phyloP scores from a whole-genome alignment of 768 basidiomycete species.

The Leccinum broughii region DNA sequence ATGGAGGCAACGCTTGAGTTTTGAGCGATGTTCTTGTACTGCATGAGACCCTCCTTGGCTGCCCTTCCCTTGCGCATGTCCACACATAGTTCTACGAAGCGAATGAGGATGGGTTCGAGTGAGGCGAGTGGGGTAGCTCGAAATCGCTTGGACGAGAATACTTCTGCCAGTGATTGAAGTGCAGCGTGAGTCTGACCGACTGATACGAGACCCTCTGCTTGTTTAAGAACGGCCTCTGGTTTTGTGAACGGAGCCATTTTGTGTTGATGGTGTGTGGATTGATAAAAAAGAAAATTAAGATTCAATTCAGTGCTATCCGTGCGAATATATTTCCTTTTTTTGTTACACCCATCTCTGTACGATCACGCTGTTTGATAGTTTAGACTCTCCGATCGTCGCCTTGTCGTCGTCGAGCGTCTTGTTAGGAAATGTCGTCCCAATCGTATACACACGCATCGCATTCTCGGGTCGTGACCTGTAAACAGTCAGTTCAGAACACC shows the following conservation, averaged over 20 bases:
- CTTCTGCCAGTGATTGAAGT: slow-evolving; percentile 85
- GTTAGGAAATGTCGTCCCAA: slow-evolving; percentile 89
- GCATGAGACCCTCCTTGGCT: slow-evolving; percentile 76
- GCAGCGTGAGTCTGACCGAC: slow-evolving; percentile 91
- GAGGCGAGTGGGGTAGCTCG: slow-evolving; percentile 84
- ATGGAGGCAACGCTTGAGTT: slow-evolving; percentile 89
- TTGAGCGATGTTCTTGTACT: slow-evolving; percentile 83
- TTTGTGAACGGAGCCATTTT: slow-evolving; percentile 87
- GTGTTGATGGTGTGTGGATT: neutral
- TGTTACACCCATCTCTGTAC: slow-evolving; percentile 68
- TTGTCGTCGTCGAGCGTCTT: slow-evolving; percentile 62
- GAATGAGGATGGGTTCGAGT: slow-evolving; percentile 93
- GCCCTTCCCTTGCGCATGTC: slow-evolving; percentile 91
- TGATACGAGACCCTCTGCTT: slow-evolving; percentile 91
- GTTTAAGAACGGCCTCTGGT: slow-evolving; percentile 88
- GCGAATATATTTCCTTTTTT: slow-evolving; percentile 30
- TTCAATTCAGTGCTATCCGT: slow-evolving; percentile 4
- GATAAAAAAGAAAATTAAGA: neutral
- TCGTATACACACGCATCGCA: slow-evolving; percentile 60
- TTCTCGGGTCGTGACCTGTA: slow-evolving; percentile 72
- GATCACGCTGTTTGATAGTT: slow-evolving; percentile 78
- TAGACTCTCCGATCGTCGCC: slow-evolving; percentile 70
- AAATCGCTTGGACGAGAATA: slow-evolving; percentile 93
- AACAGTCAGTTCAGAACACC: slow-evolving; percentile 4
- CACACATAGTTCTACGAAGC: slow-evolving; percentile 95